Evolutionary conservation across 2,329 filamentous ascomycete species (phyloP).

Genomic region (Beauveria varroae): DNA sequence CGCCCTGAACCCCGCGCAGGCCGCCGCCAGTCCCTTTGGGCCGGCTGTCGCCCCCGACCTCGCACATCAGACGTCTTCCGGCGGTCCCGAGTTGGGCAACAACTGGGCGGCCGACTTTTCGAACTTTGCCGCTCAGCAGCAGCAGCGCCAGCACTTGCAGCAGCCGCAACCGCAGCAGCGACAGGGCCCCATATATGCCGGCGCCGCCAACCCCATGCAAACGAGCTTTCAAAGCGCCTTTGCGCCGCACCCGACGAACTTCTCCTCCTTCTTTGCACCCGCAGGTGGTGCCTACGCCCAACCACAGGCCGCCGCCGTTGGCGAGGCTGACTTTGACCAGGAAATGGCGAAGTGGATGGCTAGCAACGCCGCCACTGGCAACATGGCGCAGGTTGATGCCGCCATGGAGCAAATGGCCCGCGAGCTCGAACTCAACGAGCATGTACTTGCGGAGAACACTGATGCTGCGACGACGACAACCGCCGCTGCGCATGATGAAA

Average conservation of each 20-base stretch:
- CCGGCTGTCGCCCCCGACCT: slow-evolving; percentile 17
- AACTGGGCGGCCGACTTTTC: slow-evolving; percentile 32
- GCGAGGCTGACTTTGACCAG: slow-evolving; percentile 30
- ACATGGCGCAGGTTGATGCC: slow-evolving; percentile 33
- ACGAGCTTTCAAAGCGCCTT: slow-evolving; percentile 24
- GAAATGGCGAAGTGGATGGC: slow-evolving; percentile 37
- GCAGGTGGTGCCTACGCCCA: slow-evolving; percentile 20
- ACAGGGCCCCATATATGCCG: slow-evolving; percentile 17
- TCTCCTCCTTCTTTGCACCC: slow-evolving; percentile 23
- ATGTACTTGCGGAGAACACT: slow-evolving; percentile 18
- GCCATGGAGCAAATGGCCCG: slow-evolving; percentile 36
- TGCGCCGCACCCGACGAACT: slow-evolving; percentile 20
- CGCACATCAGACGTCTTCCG: slow-evolving; percentile 17
- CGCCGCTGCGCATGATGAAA: neutral
- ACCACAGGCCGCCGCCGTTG: slow-evolving; percentile 16
- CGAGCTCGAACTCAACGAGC: slow-evolving; percentile 31
- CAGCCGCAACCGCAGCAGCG: slow-evolving; percentile 18
- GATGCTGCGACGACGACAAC: slow-evolving; percentile 5
- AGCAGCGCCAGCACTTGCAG: neutral
- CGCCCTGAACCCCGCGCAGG: slow-evolving; percentile 22
- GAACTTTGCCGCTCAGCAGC: slow-evolving; percentile 21
- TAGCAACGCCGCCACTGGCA: slow-evolving; percentile 21
- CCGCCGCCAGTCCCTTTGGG: slow-evolving; percentile 8
- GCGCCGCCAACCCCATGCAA: slow-evolving; percentile 19
- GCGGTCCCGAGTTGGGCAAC: slow-evolving; percentile 17